Evolutionary conservation across 23 red algal genomes (phyloP).

Genomic region (Agarophyton chilense): DNA sequence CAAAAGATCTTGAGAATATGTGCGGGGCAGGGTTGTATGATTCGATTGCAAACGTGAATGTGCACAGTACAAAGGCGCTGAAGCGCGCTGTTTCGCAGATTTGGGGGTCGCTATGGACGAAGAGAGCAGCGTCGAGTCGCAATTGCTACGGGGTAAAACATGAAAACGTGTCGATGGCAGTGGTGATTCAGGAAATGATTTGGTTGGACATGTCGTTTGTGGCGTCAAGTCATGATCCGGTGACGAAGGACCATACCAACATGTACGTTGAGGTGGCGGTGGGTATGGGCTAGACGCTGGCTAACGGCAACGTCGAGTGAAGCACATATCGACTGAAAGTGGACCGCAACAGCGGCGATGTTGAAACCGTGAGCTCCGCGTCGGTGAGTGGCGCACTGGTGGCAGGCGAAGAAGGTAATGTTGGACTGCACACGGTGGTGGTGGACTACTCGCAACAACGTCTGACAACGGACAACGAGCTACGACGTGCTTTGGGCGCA

Average conservation of each 20-base stretch:
- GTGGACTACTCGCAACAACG: slow-evolving; percentile 77
- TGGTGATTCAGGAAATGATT: slow-evolving; percentile 82
- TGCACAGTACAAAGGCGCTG: background rate
- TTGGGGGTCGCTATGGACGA: slow-evolving; percentile 75
- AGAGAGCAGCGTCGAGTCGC: slow-evolving; percentile 65
- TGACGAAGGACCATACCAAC: background rate
- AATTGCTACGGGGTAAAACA: slow-evolving; percentile 51
- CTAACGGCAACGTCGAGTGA: slow-evolving; percentile 35
- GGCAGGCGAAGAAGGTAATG: background rate
- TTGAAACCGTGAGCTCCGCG: slow-evolving; percentile 26
- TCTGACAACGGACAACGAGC: slow-evolving; percentile 53
- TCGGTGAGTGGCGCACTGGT: background rate
- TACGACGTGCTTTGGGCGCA: background rate
- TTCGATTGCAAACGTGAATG: slow-evolving; percentile 67
- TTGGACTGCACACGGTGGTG: slow-evolving; percentile 34
- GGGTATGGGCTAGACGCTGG: slow-evolving; percentile 88
- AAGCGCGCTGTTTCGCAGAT: slow-evolving; percentile 39
- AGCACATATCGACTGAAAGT: slow-evolving; percentile 66
- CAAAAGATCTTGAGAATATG: slow-evolving; percentile 84
- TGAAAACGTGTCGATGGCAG: slow-evolving; percentile 65
- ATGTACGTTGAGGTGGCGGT: slow-evolving; percentile 79
- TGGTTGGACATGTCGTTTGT: slow-evolving; percentile 59
- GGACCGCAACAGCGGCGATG: slow-evolving; percentile 13
- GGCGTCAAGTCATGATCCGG: slow-evolving; percentile 69
- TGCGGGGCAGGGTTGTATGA: slow-evolving; percentile 85